These are phyloP conservation scores for Adenanthera pavonina DNA, from an alignment of 306 rosid species.

Conservation along the genomic window DNA sequence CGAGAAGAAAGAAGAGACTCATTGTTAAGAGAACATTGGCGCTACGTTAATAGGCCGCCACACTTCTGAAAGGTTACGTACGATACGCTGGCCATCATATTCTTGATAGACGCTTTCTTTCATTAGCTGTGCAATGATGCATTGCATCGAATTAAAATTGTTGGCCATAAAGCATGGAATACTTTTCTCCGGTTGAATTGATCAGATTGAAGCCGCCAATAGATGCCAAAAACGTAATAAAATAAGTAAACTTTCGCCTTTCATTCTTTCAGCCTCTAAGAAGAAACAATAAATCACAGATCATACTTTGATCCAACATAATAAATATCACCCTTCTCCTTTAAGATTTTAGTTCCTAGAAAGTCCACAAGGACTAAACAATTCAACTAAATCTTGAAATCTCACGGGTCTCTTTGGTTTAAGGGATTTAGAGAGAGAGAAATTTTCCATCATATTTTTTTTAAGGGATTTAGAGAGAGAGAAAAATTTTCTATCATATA, in stretches of 20 bases:
- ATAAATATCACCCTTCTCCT: background rate
- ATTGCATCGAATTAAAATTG: conserved; percentile 27
- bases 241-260: conserved; percentile 2
- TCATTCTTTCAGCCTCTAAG: conserved; percentile 2
- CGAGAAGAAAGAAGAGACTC: background rate
- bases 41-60: background rate
- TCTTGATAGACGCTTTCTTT: conserved; percentile 2
- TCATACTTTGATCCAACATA: conserved; percentile 1
- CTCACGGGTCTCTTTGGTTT: no score
- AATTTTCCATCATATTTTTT: no score
- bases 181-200: conserved; percentile 18
- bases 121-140: background rate
- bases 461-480: no score
- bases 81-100: conserved; percentile 26
- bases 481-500: no score
- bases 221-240: conserved; percentile 1
- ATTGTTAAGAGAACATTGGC: conserved; percentile 14
- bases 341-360: background rate
- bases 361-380: background rate
- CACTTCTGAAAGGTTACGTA: background rate
- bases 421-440: no score
- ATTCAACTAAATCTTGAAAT: conserved; percentile 3
- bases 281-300: conserved; percentile 4
- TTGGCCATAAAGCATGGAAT: conserved; percentile 10
- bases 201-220: background rate